Base-by-base conservation (phyloP, 2,329 filamentous ascomycete species). In the Paracamarosporium sp. region DNA sequence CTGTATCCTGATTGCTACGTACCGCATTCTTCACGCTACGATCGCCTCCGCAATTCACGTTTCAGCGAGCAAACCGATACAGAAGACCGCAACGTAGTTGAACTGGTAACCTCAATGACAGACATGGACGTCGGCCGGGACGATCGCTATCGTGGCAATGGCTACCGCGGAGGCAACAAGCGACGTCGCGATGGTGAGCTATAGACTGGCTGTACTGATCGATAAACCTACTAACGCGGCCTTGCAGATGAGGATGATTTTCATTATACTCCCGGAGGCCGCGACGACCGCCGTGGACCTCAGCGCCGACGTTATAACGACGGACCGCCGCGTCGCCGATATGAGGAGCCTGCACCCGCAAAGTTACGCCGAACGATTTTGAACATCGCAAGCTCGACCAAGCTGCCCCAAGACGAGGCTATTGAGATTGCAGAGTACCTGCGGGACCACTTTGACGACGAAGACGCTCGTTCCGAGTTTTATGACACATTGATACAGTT, bases 371-470 rank as follows among this genome's bases (percentile, higher is more conserved):
- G 73, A 41, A 60, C 71, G 52, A 60, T 76, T 4, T 57, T 78
- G 50, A 72, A 75, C 57, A 75, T 78, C 57, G 75, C 74, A n/a
- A 72, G 73, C 45, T 75, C 73, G 7, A 69, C 70, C 33, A 72
- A 73, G 55, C 59, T 75, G n/a, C 73, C 75, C 0, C 67, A 76
- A 45, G 70, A 75, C 33, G 75, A 78, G 38, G 72, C 71, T 6
- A 68, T 71, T 28, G 73, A 78, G 40, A 75, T 78, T 46, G 74
- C 74, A 7, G 90, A 89, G 68, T 85, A 89, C 47, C 86, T 96
- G 15, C 85, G 89, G 30, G 92, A 96, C 43, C 90, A 96, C 76
- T 90, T 64, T 46, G 73, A 90, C 73, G 93, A 96, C n/a, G 87
- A 89, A 65, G 90, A 93, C 65, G 80, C 96, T 53, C 88, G 88